Evolutionary conservation across 768 basidiomycete genomes (phyloP), one percentile per base, ranked within the genome.

Genomic region (Asterophora parasitica): DNA sequence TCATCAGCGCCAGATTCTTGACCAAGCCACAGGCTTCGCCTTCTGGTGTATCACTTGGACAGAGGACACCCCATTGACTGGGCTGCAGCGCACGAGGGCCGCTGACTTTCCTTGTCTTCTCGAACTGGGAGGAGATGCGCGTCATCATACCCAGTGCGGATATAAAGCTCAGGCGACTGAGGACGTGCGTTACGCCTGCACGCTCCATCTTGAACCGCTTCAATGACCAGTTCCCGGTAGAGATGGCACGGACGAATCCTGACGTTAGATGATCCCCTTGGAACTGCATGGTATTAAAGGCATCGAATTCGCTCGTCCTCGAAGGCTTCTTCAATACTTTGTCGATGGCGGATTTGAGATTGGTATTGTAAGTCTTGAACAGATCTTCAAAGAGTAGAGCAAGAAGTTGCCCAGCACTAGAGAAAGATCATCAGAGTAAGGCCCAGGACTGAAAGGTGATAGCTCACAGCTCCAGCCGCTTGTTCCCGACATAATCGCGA

Each of bases 71-170:
- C 96, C 96, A 99, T 68, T 99, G 96, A 76, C 87, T 91, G 4
- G 96, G 95, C 63, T 99, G 96, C 51, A 99, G 67, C 16, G 95
- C 94, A 58, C 96, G 82, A 26, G 96, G 96, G 34, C 96, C 96
- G 56, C 92, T 95, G 50, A 99, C 96, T 66, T 99, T 99, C 49
- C 96, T 75, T 16, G 96, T 98, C 78, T 99, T 99, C 68, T 99
- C 96, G 63, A 99, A 99, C 68, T 99, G 96, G 16, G 92, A 95
- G 9, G 90, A 88, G 55, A 99, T 99, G 17, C 96, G 85, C 7
- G 96, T 99, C 96, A 99, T 99, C 96, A 98, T 99, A 12, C 96
- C 96, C 12, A 99, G 76, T 1, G 96, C 96, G 47, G 92, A 89
- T 64, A 99, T 96, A 75, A 95, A 99, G 61, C 87, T 90, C 42